Conservation (phyloP, 2,329 filamentous ascomycete genomes). For the Elsinoe batatas region DNA sequence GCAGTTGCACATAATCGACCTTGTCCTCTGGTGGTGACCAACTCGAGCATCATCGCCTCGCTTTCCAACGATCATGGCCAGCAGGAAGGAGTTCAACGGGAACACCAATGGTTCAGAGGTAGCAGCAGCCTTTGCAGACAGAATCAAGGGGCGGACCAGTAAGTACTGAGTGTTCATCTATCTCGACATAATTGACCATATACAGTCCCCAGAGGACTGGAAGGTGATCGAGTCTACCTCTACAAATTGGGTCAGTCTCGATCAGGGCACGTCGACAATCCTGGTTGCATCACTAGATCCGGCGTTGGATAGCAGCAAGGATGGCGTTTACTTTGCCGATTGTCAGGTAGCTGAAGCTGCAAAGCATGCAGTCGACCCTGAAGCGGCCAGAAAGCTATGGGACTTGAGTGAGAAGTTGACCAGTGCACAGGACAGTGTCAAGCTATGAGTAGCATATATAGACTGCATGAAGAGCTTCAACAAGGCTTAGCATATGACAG, state of each 20-base stretch:
- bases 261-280: slow-evolving; percentile 36
- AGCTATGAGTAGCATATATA: not conserved
- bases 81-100: slow-evolving; percentile 18
- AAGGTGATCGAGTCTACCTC: slow-evolving; percentile 21
- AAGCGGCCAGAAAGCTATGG: slow-evolving; percentile 32
- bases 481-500: no score
- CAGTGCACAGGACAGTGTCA: not conserved
- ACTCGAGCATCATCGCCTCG: not conserved
- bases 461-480: not conserved
- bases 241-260: slow-evolving; percentile 28
- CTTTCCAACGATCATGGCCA: slow-evolving; percentile 16
- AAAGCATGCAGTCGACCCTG: slow-evolving; percentile 28
- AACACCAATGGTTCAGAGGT: slow-evolving; percentile 26
- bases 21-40: not conserved
- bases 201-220: slow-evolving; percentile 16
- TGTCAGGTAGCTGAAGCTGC: slow-evolving; percentile 25
- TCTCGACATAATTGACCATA: not conserved
- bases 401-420: slow-evolving; percentile 29
- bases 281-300: slow-evolving; percentile 38
- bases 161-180: slow-evolving; percentile 18
- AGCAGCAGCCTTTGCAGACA: slow-evolving; percentile 22
- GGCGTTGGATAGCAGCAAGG: slow-evolving; percentile 21
- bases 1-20: no score
- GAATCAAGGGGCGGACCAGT: slow-evolving; percentile 24
- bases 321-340: slow-evolving; percentile 24